Conservation (phyloP, 2,329 filamentous ascomycete species). For the Neophaeococcomyces mojaviensis region DNA sequence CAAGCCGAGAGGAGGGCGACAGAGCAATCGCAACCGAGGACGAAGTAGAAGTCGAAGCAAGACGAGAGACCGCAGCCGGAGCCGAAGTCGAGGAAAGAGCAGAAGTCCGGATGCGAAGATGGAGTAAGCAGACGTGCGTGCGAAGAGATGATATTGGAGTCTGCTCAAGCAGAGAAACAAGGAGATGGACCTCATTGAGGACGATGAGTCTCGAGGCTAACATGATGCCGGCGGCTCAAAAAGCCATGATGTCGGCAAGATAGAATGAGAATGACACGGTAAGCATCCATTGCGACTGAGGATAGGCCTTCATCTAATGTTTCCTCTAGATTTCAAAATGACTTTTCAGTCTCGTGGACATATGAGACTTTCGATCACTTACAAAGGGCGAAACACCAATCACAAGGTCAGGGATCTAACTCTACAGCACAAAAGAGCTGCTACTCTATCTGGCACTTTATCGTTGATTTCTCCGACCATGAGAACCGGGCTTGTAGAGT, state of each 20-base stretch:
- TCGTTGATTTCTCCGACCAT: too few species aligned
- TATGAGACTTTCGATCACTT: too few species aligned
- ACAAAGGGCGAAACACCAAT: too few species aligned
- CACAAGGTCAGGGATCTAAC: too few species aligned
- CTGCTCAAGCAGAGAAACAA: not conserved
- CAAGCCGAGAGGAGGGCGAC: conserved; percentile 33
- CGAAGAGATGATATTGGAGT: not conserved
- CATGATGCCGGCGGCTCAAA: not conserved
- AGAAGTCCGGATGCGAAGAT: conserved; percentile 7
- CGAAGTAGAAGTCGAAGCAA: conserved; percentile 40
- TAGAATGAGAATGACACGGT: conserved; percentile 5
- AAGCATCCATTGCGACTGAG: not conserved
- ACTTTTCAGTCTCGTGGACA: too few species aligned
- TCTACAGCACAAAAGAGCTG: too few species aligned
- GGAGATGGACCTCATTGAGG: not conserved
- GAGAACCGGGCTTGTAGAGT: too few species aligned
- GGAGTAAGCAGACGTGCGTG: not conserved
- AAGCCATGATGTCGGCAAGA: conserved; percentile 5
- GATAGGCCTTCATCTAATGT: not conserved
- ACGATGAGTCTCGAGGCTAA: not conserved
- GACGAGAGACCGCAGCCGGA: conserved; percentile 37
- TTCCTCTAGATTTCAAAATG: too few species aligned
- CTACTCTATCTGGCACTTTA: too few species aligned
- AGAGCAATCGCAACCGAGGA: conserved; percentile 34
- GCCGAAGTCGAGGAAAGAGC: conserved; percentile 22